Conservation (phyloP, 129 eudicot species). For the Logfia minima region DNA sequence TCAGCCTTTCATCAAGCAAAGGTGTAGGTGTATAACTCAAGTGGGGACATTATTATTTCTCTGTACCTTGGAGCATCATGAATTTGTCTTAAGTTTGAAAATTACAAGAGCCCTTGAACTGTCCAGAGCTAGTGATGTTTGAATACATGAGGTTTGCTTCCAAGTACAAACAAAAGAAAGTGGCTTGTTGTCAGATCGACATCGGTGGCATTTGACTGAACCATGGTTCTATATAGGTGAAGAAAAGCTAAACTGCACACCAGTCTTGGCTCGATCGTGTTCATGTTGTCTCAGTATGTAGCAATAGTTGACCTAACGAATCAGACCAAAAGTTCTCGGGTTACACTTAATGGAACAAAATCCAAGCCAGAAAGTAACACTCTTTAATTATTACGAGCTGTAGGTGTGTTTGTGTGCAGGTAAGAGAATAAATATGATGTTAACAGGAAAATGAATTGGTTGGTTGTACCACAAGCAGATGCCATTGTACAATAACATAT, state of each 20-base stretch:
- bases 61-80: constrained; percentile 11
- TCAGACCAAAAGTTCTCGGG: constrained; percentile 8
- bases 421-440: background rate
- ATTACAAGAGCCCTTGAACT: constrained; percentile 8
- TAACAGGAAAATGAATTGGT: no score
- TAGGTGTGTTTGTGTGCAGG: background rate
- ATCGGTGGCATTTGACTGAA: constrained; percentile 10
- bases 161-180: background rate
- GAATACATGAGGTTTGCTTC: background rate
- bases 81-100: constrained; percentile 5
- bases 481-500: background rate
- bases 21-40: constrained; percentile 17
- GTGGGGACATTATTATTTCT: constrained; percentile 16
- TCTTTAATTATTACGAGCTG: background rate
- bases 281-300: constrained; percentile 65
- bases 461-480: no score
- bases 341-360: constrained; percentile 3
- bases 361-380: background rate
- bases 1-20: constrained; percentile 14
- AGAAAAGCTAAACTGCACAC: constrained; percentile 86
- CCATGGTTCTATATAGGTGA: constrained; percentile 45
- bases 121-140: constrained; percentile 1
- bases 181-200: constrained; percentile 9
- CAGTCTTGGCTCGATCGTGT: constrained; percentile 81
- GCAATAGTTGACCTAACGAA: constrained; percentile 81